Percentiles rank a stretch among this genome's conserved stretches.
Conservation (phyloP, 129 eudicot species). For the Artemisia annua region DNA sequence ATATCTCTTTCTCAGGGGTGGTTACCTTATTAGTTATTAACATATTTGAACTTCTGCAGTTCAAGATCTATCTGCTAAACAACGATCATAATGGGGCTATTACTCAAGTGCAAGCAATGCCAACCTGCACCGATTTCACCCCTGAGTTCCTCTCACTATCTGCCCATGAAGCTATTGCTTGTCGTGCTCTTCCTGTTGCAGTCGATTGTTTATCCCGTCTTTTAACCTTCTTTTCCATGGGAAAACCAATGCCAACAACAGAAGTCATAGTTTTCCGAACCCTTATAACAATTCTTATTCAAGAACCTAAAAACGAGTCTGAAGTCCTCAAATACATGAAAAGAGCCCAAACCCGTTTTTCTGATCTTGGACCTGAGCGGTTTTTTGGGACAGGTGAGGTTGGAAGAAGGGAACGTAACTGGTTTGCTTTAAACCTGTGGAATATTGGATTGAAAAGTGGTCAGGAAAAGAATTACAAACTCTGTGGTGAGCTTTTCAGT, state of each 20-base stretch:
- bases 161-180: slow-evolving; percentile 95
- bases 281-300: slow-evolving; percentile 63
- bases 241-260: slow-evolving; percentile 76
- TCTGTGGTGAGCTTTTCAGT: slow-evolving; percentile 62
- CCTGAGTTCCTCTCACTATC: slow-evolving; percentile 86
- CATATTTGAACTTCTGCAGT: slow-evolving; percentile 50
- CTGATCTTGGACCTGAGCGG: slow-evolving; percentile 71
- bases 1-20: neutral
- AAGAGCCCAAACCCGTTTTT: slow-evolving; percentile 55
- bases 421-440: slow-evolving; percentile 80
- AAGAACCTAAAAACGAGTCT: slow-evolving; percentile 50
- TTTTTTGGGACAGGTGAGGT: slow-evolving; percentile 89
- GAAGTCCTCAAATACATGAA: slow-evolving; percentile 80
- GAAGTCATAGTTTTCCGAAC: slow-evolving; percentile 84
- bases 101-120: slow-evolving; percentile 79
- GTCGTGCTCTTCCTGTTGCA: slow-evolving; percentile 73
- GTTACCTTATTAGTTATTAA: slow-evolving; percentile 10
- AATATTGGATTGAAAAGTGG: slow-evolving; percentile 74
- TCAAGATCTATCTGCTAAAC: slow-evolving; percentile 80
- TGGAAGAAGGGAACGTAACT: slow-evolving; percentile 77
- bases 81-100: slow-evolving; percentile 71
- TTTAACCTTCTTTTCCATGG: slow-evolving; percentile 63
- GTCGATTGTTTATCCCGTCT: slow-evolving; percentile 72
- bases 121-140: slow-evolving; percentile 79
- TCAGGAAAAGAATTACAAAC: slow-evolving; percentile 51